Conservation (phyloP, 805 yeast genomes). For the Aciculoconidium aculeatum region DNA sequence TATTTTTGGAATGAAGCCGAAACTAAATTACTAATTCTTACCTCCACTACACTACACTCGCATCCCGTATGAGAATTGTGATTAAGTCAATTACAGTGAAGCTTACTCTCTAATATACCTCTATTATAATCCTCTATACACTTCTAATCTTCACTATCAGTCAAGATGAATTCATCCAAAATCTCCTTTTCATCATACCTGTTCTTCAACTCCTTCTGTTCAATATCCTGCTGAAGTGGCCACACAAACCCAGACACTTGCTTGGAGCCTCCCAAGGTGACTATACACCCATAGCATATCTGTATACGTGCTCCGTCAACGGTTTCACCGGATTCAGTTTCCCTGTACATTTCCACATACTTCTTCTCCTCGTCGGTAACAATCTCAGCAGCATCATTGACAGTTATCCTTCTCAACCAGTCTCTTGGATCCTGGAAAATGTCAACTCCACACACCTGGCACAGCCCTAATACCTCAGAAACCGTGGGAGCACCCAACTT, state of each 20-base stretch:
- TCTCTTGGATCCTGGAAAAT: slow-evolving; percentile 52
- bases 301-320: slow-evolving; percentile 15
- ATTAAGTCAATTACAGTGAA: no score
- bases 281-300: slow-evolving; percentile 77
- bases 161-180: slow-evolving; percentile 44
- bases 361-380: slow-evolving; percentile 33
- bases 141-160: slow-evolving; percentile 25
- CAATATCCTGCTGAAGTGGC: slow-evolving; percentile 22
- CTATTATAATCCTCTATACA: background rate
- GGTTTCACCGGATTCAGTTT: slow-evolving; percentile 9
- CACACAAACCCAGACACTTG: slow-evolving; percentile 24
- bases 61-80: no score
- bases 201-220: slow-evolving; percentile 7
- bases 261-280: slow-evolving; percentile 44
- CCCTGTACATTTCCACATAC: slow-evolving; percentile 17
- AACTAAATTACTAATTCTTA: no score
- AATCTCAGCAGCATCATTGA: slow-evolving; percentile 46
- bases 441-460: slow-evolving; percentile 52
- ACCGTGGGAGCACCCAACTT: slow-evolving; percentile 53
- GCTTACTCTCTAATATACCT: no score
- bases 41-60: no score
- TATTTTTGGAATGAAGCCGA: no score
- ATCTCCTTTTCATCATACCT: slow-evolving; percentile 24
- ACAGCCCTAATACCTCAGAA: slow-evolving; percentile 19
- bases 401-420: slow-evolving; percentile 71